These are phyloP conservation scores for Ganoderma multipileum DNA, from an alignment of 1,284 basidiomycete species.

Conservation along the genomic window DNA sequence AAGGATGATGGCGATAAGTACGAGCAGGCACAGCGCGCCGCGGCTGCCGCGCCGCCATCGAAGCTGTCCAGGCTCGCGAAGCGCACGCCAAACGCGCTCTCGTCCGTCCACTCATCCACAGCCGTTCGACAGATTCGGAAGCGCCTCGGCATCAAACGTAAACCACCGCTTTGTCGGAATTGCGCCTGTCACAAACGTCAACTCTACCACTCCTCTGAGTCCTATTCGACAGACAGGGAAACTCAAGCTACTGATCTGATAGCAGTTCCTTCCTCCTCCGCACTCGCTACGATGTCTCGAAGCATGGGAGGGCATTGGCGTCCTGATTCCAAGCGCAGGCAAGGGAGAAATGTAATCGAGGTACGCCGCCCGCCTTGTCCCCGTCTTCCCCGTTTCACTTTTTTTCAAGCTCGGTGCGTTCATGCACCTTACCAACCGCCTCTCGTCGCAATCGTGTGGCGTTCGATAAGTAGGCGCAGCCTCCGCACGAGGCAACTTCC, in stretches of 20 bases:
- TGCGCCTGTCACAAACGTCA: not conserved
- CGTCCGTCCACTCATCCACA: not conserved
- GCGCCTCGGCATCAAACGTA: not conserved
- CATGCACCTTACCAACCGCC: not conserved
- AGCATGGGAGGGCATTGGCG: not conserved
- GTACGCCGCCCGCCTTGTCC: not conserved
- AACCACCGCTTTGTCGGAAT: not conserved
- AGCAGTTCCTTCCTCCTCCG: not conserved
- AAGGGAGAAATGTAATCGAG: not conserved
- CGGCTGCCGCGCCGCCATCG: not conserved
- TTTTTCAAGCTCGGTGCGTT: not conserved
- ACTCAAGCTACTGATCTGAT: not conserved
- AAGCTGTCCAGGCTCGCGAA: not conserved
- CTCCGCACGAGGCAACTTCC: not conserved
- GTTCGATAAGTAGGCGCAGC: not conserved
- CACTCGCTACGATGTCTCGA: not conserved
- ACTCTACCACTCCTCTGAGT: not conserved
- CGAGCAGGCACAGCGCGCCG: slow-evolving; percentile 1
- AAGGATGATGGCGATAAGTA: not conserved
- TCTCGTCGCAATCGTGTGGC: not conserved
- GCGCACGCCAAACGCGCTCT: not conserved
- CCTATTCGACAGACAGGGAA: not conserved
- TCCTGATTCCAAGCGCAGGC: not conserved
- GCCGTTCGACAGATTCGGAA: not conserved
- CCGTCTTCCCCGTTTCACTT: not conserved